phyloP scores from a whole-genome alignment of 2,329 filamentous ascomycete species.

The Calonectria honghensis region DNA sequence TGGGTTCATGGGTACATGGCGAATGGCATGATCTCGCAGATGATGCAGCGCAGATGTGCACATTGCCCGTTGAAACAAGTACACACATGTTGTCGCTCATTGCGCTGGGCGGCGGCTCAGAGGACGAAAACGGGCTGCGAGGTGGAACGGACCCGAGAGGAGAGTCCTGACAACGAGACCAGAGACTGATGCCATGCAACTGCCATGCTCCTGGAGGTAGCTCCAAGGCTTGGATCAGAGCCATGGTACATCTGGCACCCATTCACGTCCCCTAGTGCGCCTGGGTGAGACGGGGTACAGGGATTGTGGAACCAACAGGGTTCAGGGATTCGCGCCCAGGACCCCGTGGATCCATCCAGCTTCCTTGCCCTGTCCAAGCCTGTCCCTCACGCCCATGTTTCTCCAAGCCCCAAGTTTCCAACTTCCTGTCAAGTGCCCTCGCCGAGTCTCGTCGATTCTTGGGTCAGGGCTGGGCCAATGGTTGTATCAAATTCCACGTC shows the following conservation, averaged over 20 bases:
- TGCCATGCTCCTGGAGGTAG: constrained; percentile 23
- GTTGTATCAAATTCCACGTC: constrained; percentile 12
- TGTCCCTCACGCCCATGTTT: constrained; percentile 25
- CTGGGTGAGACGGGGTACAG: constrained; percentile 42
- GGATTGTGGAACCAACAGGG: constrained; percentile 36
- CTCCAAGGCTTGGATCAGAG: constrained; percentile 34
- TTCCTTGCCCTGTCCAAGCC: constrained; percentile 35
- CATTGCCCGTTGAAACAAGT: constrained; percentile 1
- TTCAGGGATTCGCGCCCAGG: constrained; percentile 42
- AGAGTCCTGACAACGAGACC: constrained; percentile 11
- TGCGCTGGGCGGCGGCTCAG: background rate
- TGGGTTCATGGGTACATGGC: constrained; percentile 27
- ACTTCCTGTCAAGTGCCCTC: constrained; percentile 21
- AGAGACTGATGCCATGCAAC: constrained; percentile 24
- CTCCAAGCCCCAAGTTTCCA: constrained; percentile 30
- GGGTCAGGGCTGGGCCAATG: constrained; percentile 30
- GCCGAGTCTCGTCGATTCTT: constrained; percentile 30
- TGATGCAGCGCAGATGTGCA: constrained; percentile 18
- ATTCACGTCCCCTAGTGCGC: constrained; percentile 31
- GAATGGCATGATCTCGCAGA: constrained; percentile 27
- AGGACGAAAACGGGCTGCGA: background rate
- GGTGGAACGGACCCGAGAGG: constrained; percentile 15
- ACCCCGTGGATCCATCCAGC: constrained; percentile 44
- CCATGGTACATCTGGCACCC: constrained; percentile 33
- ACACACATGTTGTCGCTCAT: background rate